These are phyloP conservation scores for Agaricus subrufescens DNA, from an alignment of 768 basidiomycete species.

Conservation along the genomic window DNA sequence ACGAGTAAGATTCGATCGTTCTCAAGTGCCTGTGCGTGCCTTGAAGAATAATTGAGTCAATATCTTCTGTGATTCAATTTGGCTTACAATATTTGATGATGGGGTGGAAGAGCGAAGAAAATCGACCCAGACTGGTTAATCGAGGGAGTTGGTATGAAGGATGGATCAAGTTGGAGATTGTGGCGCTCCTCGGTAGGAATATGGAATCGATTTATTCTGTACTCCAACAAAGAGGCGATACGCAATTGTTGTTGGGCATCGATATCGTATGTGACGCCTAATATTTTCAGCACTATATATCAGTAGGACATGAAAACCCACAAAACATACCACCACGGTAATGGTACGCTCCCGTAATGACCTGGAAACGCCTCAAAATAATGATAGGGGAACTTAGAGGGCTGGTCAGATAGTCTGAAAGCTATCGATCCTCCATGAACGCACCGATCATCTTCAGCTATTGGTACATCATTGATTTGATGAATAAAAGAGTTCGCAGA, in stretches of 20 bases:
- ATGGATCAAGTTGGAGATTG: constrained; percentile 24
- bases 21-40: constrained; percentile 34
- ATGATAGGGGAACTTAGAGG: background rate
- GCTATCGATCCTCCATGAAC: background rate
- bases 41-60: constrained; percentile 9
- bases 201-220: constrained; percentile 26
- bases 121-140: constrained; percentile 15
- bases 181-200: constrained; percentile 33
- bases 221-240: constrained; percentile 20
- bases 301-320: background rate
- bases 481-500: background rate
- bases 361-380: background rate
- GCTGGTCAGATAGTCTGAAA: background rate
- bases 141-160: constrained; percentile 27
- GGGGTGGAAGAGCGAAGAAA: constrained; percentile 21
- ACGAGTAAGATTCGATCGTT: constrained; percentile 38
- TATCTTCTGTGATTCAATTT: background rate
- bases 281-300: background rate
- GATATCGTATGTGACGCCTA: background rate
- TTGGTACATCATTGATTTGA: background rate
- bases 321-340: background rate
- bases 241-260: constrained; percentile 6
- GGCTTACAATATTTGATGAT: constrained; percentile 27
- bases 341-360: background rate
- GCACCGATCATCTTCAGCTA: background rate